Evolutionary conservation across 169 alveolate genomes (phyloP).

Genomic region (Eimeria necatrix): DNA sequence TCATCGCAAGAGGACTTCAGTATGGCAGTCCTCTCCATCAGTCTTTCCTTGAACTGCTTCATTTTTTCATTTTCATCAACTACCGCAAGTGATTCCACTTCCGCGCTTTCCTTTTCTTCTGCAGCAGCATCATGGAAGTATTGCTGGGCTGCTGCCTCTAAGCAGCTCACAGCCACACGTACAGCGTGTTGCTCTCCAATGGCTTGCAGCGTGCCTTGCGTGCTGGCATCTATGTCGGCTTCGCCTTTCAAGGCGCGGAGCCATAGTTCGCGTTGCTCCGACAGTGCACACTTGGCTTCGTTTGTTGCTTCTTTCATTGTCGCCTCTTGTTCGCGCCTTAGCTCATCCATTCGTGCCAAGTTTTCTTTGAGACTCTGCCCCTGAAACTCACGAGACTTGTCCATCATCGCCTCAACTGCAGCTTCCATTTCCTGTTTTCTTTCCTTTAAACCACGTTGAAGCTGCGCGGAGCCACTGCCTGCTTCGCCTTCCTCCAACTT

Average conservation of each 20-base stretch:
- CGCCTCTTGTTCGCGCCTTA: constrained; percentile 35
- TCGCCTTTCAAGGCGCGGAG: constrained; percentile 26
- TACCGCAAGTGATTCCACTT: constrained; percentile 47
- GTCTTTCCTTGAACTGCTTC: constrained; percentile 15
- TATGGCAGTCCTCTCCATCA: constrained; percentile 3
- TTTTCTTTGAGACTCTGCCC: constrained; percentile 25
- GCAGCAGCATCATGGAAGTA: constrained; percentile 64
- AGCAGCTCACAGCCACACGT: constrained; percentile 63
- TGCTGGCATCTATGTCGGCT: constrained; percentile 44
- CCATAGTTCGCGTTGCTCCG: constrained; percentile 58
- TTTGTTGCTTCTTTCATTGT: constrained; percentile 28
- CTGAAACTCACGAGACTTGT: constrained; percentile 49
- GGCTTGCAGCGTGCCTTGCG: constrained; percentile 65
- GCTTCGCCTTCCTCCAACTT: constrained; percentile 5
- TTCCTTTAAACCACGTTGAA: constrained; percentile 41
- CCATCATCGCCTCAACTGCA: constrained; percentile 53
- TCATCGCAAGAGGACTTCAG: constrained; percentile 38
- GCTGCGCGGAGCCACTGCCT: not conserved
- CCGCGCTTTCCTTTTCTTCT: constrained; percentile 54
- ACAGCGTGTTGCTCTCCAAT: constrained; percentile 55
- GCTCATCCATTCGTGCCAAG: constrained; percentile 40
- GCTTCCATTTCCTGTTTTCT: constrained; percentile 50
- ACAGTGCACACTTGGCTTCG: constrained; percentile 34
- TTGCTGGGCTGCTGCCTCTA: constrained; percentile 66
- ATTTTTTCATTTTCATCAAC: constrained; percentile 15